phyloP scores from a whole-genome alignment of 2,329 filamentous ascomycete species.

The Tothia fuscella region DNA sequence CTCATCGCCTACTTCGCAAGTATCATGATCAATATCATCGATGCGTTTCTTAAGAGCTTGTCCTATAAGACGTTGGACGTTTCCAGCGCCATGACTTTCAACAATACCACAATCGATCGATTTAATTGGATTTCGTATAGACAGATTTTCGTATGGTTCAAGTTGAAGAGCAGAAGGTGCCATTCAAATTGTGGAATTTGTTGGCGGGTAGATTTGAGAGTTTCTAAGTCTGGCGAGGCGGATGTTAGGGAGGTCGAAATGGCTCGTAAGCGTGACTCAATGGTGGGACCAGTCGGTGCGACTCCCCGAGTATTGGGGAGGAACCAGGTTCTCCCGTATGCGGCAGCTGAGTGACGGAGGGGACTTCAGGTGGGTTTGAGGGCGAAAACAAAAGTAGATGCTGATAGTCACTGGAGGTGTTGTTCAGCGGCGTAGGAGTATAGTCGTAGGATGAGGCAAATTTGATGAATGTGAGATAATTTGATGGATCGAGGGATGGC shows the following conservation, averaged over 20 bases:
- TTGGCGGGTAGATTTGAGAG: constrained; percentile 15
- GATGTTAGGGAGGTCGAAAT: constrained; percentile 89
- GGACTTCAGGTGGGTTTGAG: no score
- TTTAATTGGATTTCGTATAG: constrained; percentile 25
- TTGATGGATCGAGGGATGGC: no score
- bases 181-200: constrained; percentile 19
- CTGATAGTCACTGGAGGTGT: no score
- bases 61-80: constrained; percentile 68
- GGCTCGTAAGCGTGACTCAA: constrained; percentile 80
- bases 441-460: no score
- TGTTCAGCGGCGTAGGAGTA: no score
- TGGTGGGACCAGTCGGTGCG: constrained; percentile 88
- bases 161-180: constrained; percentile 13
- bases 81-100: constrained; percentile 16
- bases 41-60: constrained; percentile 78
- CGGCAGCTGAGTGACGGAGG: constrained; percentile 63
- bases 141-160: constrained; percentile 23
- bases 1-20: constrained; percentile 84
- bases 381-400: no score
- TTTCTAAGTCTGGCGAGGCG: constrained; percentile 17
- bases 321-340: constrained; percentile 98
- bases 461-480: no score
- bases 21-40: constrained; percentile 71
- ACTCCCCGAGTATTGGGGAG: constrained; percentile 99
- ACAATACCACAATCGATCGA: constrained; percentile 8